Conservation (phyloP, 148 eudicot species). For the Rhododendron simsii region DNA sequence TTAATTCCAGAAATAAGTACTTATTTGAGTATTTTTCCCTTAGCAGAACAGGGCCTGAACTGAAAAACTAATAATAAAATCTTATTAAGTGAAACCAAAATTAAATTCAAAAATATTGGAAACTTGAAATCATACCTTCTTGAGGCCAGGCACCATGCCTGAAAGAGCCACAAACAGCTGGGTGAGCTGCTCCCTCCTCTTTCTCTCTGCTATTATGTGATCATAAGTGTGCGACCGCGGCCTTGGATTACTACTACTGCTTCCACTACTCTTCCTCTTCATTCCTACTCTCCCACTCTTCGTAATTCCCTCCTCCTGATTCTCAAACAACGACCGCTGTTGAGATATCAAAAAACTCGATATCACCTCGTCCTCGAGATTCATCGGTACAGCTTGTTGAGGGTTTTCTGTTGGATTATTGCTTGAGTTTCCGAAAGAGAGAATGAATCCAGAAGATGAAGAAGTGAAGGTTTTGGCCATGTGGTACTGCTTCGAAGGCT, state of each 20-base stretch:
- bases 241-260: background rate
- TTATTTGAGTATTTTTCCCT: too few species aligned
- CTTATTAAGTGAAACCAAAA: background rate
- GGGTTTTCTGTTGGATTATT: background rate
- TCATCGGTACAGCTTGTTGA: background rate
- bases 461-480: background rate
- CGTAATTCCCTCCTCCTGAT: background rate
- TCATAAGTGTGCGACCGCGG: constrained; percentile 10
- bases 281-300: background rate
- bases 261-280: background rate
- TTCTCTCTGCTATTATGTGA: constrained; percentile 16
- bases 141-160: constrained; percentile 18
- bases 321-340: background rate
- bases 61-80: too few species aligned
- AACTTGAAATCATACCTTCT: constrained; percentile 8
- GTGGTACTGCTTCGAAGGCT: background rate
- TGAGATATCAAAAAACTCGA: background rate
- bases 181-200: constrained; percentile 16
- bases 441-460: background rate
- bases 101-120: background rate
- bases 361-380: constrained; percentile 1
- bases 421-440: background rate
- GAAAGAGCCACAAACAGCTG: constrained; percentile 15
- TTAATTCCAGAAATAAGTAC: too few species aligned
- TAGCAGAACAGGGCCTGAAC: too few species aligned